Conservation (phyloP, 345 rosid species). For the Populus davidiana region DNA sequence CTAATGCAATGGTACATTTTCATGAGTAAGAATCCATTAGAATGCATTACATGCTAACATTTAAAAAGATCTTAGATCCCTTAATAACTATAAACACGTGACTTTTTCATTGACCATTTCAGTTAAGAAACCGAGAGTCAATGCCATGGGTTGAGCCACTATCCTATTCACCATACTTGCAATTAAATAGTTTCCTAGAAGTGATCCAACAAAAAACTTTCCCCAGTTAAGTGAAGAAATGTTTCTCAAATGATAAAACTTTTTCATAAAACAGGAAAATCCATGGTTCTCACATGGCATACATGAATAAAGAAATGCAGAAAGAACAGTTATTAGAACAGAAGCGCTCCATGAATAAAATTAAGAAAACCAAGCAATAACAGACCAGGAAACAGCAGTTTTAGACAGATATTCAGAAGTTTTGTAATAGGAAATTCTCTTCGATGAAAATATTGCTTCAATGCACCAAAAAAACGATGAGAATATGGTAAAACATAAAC, state of each 20-base stretch:
- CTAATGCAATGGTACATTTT: neutral
- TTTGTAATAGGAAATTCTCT: neutral
- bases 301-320: neutral
- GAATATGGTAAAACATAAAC: neutral
- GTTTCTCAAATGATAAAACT: neutral
- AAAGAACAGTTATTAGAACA: neutral
- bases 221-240: neutral
- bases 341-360: neutral
- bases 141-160: neutral
- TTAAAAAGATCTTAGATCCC: neutral
- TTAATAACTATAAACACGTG: neutral
- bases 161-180: neutral
- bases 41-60: neutral
- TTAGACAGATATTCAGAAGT: neutral
- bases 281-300: neutral
- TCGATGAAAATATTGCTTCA: neutral
- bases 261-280: neutral
- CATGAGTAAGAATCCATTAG: neutral
- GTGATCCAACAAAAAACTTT: neutral
- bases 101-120: neutral
- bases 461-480: neutral
- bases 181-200: neutral
- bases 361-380: neutral
- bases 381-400: neutral
- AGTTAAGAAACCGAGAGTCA: neutral